Evolutionary conservation across 2,329 filamentous ascomycete species (phyloP).

Genomic region (Penicillium sp.): DNA sequence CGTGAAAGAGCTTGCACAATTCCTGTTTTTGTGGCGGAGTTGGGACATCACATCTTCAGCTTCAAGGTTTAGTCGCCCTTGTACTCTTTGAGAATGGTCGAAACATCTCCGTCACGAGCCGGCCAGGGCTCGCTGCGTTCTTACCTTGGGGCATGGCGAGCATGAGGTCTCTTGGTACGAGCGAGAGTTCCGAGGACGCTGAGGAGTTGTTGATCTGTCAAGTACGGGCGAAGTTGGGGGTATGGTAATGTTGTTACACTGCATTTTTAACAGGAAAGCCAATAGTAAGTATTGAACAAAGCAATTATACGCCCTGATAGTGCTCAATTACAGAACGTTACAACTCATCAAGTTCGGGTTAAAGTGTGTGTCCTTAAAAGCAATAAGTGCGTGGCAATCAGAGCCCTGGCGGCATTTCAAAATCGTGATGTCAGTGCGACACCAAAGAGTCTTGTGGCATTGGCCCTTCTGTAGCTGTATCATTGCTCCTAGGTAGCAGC

Average conservation of each 20-base stretch:
- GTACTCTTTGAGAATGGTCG: background rate
- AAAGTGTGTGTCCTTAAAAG: background rate
- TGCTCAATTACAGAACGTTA: conserved; percentile 3
- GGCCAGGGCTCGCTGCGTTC: background rate
- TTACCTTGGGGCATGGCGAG: background rate
- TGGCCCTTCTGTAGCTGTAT: background rate
- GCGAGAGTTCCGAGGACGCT: background rate
- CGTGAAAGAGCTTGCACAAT: background rate
- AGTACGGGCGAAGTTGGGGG: background rate
- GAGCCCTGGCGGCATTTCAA: too few species aligned
- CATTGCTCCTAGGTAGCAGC: background rate
- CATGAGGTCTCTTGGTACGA: background rate
- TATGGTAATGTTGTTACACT: conserved; percentile 9
- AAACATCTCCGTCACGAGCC: background rate
- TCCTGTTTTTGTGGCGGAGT: conserved; percentile 12
- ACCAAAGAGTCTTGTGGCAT: background rate
- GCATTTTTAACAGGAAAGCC: background rate
- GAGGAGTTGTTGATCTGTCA: conserved; percentile 12
- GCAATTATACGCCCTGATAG: background rate
- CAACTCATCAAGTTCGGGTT: too few species aligned
- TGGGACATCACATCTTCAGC: conserved; percentile 2
- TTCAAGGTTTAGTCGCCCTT: conserved; percentile 4
- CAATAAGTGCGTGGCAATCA: background rate
- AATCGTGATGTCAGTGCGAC: conserved; percentile 12
- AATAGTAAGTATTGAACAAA: background rate